A percentile compares a stretch with the other conserved stretches of the same genome.
Conservation (phyloP, 208 protist genomes). For the Leptomonas seymouri region DNA sequence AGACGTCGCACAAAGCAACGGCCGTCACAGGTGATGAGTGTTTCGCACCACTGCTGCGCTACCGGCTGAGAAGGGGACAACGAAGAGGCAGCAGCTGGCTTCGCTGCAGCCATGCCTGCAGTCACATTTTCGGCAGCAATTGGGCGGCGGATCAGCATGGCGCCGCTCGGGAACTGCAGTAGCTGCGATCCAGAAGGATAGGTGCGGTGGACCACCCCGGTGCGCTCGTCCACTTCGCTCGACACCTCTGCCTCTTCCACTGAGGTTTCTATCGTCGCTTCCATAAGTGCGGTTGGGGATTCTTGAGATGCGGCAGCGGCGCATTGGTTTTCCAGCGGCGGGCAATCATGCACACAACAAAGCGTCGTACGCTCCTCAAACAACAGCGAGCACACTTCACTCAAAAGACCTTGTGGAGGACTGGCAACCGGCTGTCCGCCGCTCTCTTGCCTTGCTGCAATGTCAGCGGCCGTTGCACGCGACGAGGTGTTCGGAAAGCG, state of each 20-base stretch:
- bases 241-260: conserved; percentile 58
- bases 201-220: conserved; percentile 61
- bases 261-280: conserved; percentile 30
- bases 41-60: conserved; percentile 41
- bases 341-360: conserved; percentile 45
- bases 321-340: background rate
- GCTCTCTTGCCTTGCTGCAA: conserved; percentile 14
- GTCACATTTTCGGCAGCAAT: background rate
- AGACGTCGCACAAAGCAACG: conserved; percentile 48
- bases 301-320: background rate
- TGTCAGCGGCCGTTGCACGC: conserved; percentile 7
- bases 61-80: background rate
- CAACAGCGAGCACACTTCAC: conserved; percentile 15
- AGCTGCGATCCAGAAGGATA: conserved; percentile 73
- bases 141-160: conserved; percentile 57
- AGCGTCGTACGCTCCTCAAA: conserved; percentile 33
- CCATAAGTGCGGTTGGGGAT: background rate
- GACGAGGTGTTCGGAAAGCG: conserved; percentile 34
- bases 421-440: background rate
- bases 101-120: background rate
- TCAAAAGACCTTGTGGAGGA: conserved; percentile 20
- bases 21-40: conserved; percentile 48
- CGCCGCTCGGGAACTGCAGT: conserved; percentile 68
- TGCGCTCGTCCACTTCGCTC: conserved; percentile 49
- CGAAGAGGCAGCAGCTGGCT: background rate